Evolutionary conservation across 164 flowering plant species (phyloP).

Genomic region (Cinnamomum micranthum): DNA sequence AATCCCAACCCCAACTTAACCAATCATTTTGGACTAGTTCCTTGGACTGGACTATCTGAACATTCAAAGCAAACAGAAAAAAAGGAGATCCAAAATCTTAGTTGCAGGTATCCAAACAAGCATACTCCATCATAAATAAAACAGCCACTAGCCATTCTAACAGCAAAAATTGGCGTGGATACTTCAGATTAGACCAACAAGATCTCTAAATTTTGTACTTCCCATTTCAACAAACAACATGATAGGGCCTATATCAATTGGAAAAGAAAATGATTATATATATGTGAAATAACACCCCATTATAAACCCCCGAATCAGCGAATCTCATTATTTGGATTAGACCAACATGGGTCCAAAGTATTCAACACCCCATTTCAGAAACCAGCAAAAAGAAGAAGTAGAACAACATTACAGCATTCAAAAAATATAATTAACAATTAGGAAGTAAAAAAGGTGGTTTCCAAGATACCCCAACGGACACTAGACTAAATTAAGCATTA

Average conservation of each 20-base stretch:
- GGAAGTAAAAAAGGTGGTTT: not conserved
- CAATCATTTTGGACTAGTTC: not conserved
- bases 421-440: not conserved
- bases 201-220: no score
- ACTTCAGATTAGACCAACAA: no score
- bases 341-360: not conserved
- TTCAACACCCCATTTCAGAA: not conserved
- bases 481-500: not conserved
- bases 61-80: not conserved
- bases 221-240: no score
- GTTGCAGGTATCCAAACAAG: not conserved
- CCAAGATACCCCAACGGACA: not conserved
- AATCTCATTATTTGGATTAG: not conserved
- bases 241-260: no score
- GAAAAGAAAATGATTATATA: no score
- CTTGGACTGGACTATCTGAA: not conserved
- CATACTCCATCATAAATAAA: not conserved
- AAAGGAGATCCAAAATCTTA: not conserved
- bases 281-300: no score
- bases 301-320: not conserved
- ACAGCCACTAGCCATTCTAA: not conserved
- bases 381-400: not conserved
- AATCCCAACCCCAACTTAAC: no score
- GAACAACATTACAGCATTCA: not conserved
- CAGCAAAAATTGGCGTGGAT: no score